Evolutionary conservation across 2,329 filamentous ascomycete genomes (phyloP), one percentile per base, ranked within the genome.

Genomic region (Aspergillus tubingensis): DNA sequence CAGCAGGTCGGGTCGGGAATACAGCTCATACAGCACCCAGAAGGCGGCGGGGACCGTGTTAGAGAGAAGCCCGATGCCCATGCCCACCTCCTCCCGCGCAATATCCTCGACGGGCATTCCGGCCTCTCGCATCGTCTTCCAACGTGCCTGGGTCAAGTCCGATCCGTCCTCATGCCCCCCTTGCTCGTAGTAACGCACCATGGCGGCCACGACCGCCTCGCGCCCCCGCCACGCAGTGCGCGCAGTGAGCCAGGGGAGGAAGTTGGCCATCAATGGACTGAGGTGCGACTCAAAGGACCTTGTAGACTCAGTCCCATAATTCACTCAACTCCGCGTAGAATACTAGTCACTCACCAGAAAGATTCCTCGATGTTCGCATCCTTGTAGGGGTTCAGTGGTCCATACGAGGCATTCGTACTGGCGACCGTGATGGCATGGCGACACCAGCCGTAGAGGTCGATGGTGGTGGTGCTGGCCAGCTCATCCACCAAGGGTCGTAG

Each of bases 21-120:
- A 80, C 7, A 83, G 65, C 41, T 81, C 75, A 61, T 73, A 77
- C 0, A 83, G 38, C 1, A 77, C 58, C 81, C 82, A 83, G 68
- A 82, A 83, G 0, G 69, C 66, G 0, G 79, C 74, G 0, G 78
- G 77, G 3, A 75, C 68, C 0, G 79, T 79, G 63, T 83, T 83
- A 44, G 74, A 71, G 1, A 80, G 67, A 21, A 79, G 61, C 0
- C 70, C 80, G 6, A 81, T 39, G 1, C 62, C 65, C 51, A 72
- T 68, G 3, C 64, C 43, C 5, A 65, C 63, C 57, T 77, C 74
- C 2, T 68, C 59, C n/a, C 67, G 62, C 0, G 68, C 70, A 49
- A 69, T 66, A 15, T 74, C 68, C 49, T 68, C 60, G 10, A 65
- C 5, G 11, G 61, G 30, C 2, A 67, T 25, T 0, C 69, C 71